These are phyloP conservation scores for Lecanoromycetidae sp. DNA, from an alignment of 2,329 filamentous ascomycete species.

Conservation along the genomic window DNA sequence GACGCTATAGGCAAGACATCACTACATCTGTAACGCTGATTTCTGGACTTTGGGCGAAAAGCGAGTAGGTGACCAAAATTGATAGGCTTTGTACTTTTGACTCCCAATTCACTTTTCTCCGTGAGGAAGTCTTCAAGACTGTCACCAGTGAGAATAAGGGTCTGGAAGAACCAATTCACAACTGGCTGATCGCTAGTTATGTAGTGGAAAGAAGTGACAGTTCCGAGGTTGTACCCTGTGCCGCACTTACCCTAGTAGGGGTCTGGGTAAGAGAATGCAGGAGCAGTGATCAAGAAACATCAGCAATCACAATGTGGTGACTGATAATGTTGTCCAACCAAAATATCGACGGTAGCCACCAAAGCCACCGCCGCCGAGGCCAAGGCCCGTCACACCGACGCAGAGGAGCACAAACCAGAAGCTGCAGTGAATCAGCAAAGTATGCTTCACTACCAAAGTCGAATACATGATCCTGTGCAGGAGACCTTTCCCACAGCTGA, in stretches of 20 bases:
- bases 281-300: slow-evolving; percentile 33
- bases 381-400: slow-evolving; percentile 36
- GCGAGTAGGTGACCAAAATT: slow-evolving; percentile 39
- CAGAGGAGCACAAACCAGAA: slow-evolving; percentile 23
- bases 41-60: slow-evolving; percentile 16
- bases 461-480: neutral
- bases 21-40: slow-evolving; percentile 5
- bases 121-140: slow-evolving; percentile 15
- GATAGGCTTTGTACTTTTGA: slow-evolving; percentile 24
- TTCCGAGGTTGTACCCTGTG: slow-evolving; percentile 48
- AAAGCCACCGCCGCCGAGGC: slow-evolving; percentile 47
- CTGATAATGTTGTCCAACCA: slow-evolving; percentile 44
- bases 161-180: slow-evolving; percentile 24
- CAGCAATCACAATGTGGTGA: slow-evolving; percentile 40
- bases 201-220: slow-evolving; percentile 33
- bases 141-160: neutral
- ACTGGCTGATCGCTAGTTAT: slow-evolving; percentile 36
- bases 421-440: neutral
- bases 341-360: slow-evolving; percentile 43
- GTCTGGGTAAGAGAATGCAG: slow-evolving; percentile 31
- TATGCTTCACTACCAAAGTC: neutral
- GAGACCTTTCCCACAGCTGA: neutral
- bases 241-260: slow-evolving; percentile 47
- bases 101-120: neutral
- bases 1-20: neutral